Percentiles rank a stretch among this genome's conserved stretches.
Conservation (phyloP, 495 filamentous ascomycete species). For the Xylaria scruposa region DNA sequence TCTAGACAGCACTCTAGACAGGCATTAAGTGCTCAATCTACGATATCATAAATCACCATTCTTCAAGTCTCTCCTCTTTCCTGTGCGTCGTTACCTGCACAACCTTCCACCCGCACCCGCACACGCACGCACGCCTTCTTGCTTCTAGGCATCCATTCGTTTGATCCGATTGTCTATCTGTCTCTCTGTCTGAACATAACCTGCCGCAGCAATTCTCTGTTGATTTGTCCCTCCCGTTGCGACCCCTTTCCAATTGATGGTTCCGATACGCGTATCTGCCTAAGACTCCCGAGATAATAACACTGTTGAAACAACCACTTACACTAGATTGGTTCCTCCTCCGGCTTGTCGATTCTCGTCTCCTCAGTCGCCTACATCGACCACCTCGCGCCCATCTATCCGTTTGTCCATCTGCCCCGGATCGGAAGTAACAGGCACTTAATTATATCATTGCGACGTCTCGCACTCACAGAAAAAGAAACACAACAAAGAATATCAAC, state of each 20-base stretch:
- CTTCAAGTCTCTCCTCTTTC: not conserved
- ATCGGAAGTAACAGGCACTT: not conserved
- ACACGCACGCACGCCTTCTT: not conserved
- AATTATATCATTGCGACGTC: not conserved
- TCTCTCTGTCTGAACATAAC: not conserved
- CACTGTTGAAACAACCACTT: not conserved
- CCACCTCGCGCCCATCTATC: not conserved
- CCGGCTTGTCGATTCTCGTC: not conserved
- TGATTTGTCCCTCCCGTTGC: not conserved
- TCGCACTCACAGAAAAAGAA: not conserved
- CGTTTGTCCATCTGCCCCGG: not conserved
- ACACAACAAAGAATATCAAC: slow-evolving; percentile 2
- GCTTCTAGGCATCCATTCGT: slow-evolving; percentile 10
- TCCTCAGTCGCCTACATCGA: not conserved
- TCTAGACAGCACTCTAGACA: not conserved
- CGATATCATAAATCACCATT: not conserved
- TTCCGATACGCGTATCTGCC: not conserved
- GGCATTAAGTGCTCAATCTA: not conserved
- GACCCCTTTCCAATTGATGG: not conserved
- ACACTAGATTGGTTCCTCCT: not conserved
- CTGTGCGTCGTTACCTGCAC: not conserved
- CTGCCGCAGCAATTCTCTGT: not conserved
- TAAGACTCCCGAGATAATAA: not conserved
- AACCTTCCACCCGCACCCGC: not conserved
- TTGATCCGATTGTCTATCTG: not conserved